A percentile compares a stretch with the other conserved stretches of the same genome.
Conservation (phyloP, 495 filamentous ascomycete genomes). For the Recurvomyces mirabilis region DNA sequence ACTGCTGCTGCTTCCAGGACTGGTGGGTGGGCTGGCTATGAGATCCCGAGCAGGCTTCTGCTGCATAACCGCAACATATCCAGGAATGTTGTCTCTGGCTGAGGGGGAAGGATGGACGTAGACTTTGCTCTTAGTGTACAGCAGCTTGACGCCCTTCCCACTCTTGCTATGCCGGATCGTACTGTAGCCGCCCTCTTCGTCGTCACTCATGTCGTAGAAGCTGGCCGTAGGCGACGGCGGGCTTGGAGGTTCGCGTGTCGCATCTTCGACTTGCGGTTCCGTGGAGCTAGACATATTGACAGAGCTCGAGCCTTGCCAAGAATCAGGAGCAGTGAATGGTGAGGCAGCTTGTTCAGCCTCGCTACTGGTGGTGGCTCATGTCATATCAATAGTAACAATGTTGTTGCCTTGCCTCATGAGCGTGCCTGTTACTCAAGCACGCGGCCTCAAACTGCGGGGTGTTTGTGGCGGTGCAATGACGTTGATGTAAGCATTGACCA, state of each 20-base stretch:
- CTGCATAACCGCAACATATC: slow-evolving; percentile 87
- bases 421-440: too few species aligned
- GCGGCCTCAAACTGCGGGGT: too few species aligned
- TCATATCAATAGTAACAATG: too few species aligned
- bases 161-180: slow-evolving; percentile 78
- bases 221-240: slow-evolving; percentile 73
- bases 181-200: slow-evolving; percentile 89
- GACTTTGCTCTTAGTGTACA: slow-evolving; percentile 97
- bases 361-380: too few species aligned
- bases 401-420: too few species aligned
- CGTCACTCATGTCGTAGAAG: slow-evolving; percentile 94
- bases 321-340: too few species aligned
- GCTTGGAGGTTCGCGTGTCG: slow-evolving; percentile 10
- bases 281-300: background rate
- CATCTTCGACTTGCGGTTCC: background rate
- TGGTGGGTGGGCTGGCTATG: too few species aligned
- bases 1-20: background rate
- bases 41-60: slow-evolving; percentile 52
- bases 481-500: too few species aligned
- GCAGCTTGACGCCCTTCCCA: slow-evolving; percentile 81
- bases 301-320: too few species aligned
- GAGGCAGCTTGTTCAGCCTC: too few species aligned
- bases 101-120: slow-evolving; percentile 95
- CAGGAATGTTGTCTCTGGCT: slow-evolving; percentile 90
- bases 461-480: too few species aligned